These are phyloP conservation scores for Lupinus albus DNA, from an alignment of 306 rosid species.

Conservation along the genomic window DNA sequence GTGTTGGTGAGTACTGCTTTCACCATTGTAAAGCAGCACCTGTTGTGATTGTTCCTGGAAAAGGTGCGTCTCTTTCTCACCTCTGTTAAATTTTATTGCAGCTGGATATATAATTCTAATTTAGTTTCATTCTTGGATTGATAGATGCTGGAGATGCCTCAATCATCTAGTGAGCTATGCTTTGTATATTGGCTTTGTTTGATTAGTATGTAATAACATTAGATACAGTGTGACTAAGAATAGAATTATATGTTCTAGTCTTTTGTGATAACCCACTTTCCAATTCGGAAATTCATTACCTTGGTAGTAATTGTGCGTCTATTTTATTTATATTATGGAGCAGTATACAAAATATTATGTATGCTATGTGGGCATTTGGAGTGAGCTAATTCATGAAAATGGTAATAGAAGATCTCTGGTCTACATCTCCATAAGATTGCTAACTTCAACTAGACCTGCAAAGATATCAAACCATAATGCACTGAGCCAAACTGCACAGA, in stretches of 20 bases:
- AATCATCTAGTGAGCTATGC: constrained; percentile 42
- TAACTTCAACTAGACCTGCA: constrained; percentile 74
- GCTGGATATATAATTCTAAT: background rate
- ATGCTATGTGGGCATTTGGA: constrained; percentile 52
- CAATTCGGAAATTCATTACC: background rate
- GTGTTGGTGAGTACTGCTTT: constrained; percentile 79
- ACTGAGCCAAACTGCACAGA: constrained; percentile 42
- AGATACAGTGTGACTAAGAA: background rate
- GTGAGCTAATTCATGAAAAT: constrained; percentile 51
- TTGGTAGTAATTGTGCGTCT: background rate
- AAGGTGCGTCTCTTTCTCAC: constrained; percentile 47
- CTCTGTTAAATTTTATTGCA: background rate
- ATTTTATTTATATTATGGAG: constrained; percentile 58
- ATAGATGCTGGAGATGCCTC: constrained; percentile 74
- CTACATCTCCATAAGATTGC: constrained; percentile 74
- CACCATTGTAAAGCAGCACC: constrained; percentile 87
- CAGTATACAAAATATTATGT: constrained; percentile 60
- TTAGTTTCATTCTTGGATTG: constrained; percentile 33
- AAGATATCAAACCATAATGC: constrained; percentile 31
- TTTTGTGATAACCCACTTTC: constrained; percentile 17
- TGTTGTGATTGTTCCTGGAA: constrained; percentile 77
- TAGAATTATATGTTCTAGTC: constrained; percentile 14
- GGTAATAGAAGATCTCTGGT: constrained; percentile 41
- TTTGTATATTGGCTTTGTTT: constrained; percentile 30
- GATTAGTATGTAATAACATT: constrained; percentile 7